Evolutionary conservation across 768 basidiomycete genomes (phyloP), one percentile per base, ranked within the genome.

Genomic region (Crassisporium funariophilum): DNA sequence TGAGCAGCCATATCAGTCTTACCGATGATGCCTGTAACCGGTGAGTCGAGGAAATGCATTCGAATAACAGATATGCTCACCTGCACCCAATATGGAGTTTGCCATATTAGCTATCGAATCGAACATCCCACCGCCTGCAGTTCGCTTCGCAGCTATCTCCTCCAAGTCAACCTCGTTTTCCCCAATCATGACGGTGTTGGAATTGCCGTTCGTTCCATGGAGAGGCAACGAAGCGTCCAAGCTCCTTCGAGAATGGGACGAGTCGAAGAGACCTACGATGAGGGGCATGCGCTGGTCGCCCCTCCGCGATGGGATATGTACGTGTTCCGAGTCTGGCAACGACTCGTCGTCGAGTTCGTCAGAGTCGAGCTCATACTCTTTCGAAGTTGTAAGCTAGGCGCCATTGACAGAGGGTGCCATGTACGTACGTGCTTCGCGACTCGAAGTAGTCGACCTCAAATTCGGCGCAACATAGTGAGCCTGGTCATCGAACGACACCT

Each of bases 41-140:
- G 44, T 46, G 16, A 23, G 57, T 42, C 55, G 52, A 39, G 24
- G n/a, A 8, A 35, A 42, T 34, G 39, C 31, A 47, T 17, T 39
- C 36, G 20, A 41, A 50, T 12, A 31, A 47, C 11, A 64, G 58
- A 31, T 33, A 46, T 54, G 56, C 73, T 70, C 67, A 81, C 93
- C 94, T 60, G 95, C 95, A 34, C 95, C 95, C 11, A 98, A 71
- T 24, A 98, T 97, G 2, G 91, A 93, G 62, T 98, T 98, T 16
- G 92, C 89, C 95, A 97, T 97, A 63, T 95, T 90, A 16, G 90
- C 87, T 47, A 91, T 77, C 6, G 89, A 91, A 59, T 90, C 84
- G 1, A 91, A 8, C 72, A 93, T 67, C 0, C 84, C 83, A 16
- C 91, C 89, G 35, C 90, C 88, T 0, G 83, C 78, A 29, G 68